phyloP scores from a whole-genome alignment of 2,329 filamentous ascomycete species.

The Plectosphaerella sp. region DNA sequence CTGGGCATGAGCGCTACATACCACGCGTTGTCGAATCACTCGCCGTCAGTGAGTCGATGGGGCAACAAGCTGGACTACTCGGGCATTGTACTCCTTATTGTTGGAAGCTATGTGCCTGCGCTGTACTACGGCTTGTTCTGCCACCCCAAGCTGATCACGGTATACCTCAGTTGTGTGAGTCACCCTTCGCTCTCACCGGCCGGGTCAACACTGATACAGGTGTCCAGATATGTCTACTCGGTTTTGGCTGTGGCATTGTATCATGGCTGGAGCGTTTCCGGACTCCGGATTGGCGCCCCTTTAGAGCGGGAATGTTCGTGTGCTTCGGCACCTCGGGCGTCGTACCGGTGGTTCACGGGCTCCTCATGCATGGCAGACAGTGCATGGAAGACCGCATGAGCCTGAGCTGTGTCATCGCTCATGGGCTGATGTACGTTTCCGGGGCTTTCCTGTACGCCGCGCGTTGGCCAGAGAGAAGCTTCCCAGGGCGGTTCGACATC shows the following conservation, averaged over 20 bases:
- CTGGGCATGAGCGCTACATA: conserved; percentile 80
- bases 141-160: conserved; percentile 55
- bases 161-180: conserved; percentile 73
- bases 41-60: conserved; percentile 68
- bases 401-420: conserved; percentile 72
- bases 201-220: conserved; percentile 10
- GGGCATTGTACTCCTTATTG: conserved; percentile 87
- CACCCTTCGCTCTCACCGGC: not conserved
- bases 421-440: conserved; percentile 79
- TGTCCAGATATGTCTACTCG: conserved; percentile 69
- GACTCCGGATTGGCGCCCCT: conserved; percentile 76
- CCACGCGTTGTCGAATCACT: conserved; percentile 84
- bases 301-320: conserved; percentile 86
- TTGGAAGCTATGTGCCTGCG: conserved; percentile 85
- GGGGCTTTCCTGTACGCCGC: conserved; percentile 84
- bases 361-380: conserved; percentile 61
- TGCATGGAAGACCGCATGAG: conserved; percentile 71
- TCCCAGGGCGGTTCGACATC: conserved; percentile 79
- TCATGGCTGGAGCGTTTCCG: conserved; percentile 81
- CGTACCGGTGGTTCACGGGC: conserved; percentile 75
- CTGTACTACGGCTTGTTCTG: conserved; percentile 85
- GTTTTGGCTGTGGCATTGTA: conserved; percentile 69
- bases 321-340: conserved; percentile 79
- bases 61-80: conserved; percentile 94
- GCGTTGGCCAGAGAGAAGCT: conserved; percentile 77